These are phyloP conservation scores for Corymbia maculata DNA, from an alignment of 345 rosid species.

Conservation along the genomic window DNA sequence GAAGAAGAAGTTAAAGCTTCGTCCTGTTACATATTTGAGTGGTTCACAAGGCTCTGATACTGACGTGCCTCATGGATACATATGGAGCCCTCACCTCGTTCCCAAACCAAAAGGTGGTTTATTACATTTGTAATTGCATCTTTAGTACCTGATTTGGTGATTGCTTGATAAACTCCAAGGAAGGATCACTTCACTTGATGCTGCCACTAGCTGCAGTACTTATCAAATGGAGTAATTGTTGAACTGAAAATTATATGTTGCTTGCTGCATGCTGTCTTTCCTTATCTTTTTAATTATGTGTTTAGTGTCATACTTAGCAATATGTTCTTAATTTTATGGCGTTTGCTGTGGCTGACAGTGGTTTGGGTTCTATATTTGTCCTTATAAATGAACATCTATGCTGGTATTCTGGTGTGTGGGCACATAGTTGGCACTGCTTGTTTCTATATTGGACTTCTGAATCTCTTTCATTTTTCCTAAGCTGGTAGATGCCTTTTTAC, in stretches of 20 bases:
- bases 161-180: neutral
- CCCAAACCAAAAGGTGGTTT: conserved; percentile 95
- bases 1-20: conserved; percentile 81
- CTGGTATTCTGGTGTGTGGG: neutral
- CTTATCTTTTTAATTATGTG: neutral
- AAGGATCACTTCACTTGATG: neutral
- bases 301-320: neutral
- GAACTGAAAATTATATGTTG: neutral
- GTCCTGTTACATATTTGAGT: conserved; percentile 98
- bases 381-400: neutral
- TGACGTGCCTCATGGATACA: conserved; percentile 89
- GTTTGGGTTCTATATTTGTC: neutral
- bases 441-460: neutral
- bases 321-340: neutral
- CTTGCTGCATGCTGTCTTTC: neutral
- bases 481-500: neutral
- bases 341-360: neutral
- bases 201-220: neutral
- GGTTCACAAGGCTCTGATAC: conserved; percentile 91
- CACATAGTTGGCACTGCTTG: neutral
- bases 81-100: conserved; percentile 99
- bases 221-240: neutral
- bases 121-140: neutral
- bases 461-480: neutral
- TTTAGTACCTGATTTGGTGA: neutral